Evolutionary conservation across 306 rosid genomes (phyloP).

Genomic region (Acmispon strigosus): DNA sequence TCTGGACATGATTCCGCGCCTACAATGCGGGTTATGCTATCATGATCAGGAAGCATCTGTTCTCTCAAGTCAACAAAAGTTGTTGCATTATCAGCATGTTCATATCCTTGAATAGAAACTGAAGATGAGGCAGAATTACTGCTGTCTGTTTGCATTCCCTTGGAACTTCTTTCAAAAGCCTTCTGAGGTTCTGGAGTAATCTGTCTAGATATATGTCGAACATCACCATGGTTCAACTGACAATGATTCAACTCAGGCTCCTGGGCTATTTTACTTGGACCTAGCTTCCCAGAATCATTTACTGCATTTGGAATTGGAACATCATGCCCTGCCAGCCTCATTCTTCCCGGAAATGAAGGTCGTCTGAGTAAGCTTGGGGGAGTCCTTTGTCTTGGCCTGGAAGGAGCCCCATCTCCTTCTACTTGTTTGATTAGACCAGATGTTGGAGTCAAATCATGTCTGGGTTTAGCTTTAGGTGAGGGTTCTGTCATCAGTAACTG

Average conservation of each 20-base stretch:
- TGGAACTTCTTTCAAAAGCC: slow-evolving; percentile 45
- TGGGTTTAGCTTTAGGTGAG: slow-evolving; percentile 60
- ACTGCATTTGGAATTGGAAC: slow-evolving; percentile 44
- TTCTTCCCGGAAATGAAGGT: slow-evolving; percentile 50
- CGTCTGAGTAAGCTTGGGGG: slow-evolving; percentile 69
- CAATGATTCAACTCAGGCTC: slow-evolving; percentile 43
- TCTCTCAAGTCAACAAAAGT: slow-evolving; percentile 57
- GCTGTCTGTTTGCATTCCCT: slow-evolving; percentile 67
- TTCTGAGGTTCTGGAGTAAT: slow-evolving; percentile 37
- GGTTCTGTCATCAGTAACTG: slow-evolving; percentile 55
- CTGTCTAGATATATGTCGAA: slow-evolving; percentile 35
- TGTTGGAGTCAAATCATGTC: slow-evolving; percentile 57
- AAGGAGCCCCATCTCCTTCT: slow-evolving; percentile 66
- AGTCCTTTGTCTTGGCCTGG: slow-evolving; percentile 67
- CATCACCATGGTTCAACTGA: slow-evolving; percentile 39
- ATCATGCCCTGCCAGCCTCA: slow-evolving; percentile 59
- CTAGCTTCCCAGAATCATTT: slow-evolving; percentile 30
- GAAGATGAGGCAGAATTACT: slow-evolving; percentile 75
- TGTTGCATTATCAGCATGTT: slow-evolving; percentile 68
- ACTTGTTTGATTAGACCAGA: slow-evolving; percentile 47
- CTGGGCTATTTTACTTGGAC: slow-evolving; percentile 39
- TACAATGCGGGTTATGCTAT: slow-evolving; percentile 22
- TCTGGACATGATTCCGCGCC: slow-evolving; percentile 34
- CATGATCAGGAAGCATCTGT: slow-evolving; percentile 38
- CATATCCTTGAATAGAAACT: slow-evolving; percentile 75